Evolutionary conservation across 1,284 basidiomycete genomes (phyloP).

Genomic region (Sanguinoderma infundibulare): DNA sequence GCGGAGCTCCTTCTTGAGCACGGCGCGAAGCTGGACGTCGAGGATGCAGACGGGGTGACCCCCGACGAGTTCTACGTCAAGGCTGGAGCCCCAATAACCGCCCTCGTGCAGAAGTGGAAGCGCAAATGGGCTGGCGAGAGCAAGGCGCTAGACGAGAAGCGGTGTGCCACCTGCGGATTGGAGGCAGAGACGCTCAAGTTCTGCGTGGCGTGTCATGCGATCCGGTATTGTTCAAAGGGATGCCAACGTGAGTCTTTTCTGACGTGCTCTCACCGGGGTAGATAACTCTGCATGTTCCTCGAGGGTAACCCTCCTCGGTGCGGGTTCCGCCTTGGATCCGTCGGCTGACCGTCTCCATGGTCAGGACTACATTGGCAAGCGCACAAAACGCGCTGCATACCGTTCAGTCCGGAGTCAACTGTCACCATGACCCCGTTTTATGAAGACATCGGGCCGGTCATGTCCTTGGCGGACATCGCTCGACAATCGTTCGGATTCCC

Average conservation of each 20-base stretch:
- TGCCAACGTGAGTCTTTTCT: constrained; percentile 52
- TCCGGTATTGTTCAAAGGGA: constrained; percentile 53
- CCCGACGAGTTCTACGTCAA: constrained; percentile 38
- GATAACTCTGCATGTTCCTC: too few relatives aligned
- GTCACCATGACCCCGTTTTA: constrained; percentile 53
- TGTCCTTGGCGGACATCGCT: constrained; percentile 39
- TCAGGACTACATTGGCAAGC: constrained; percentile 50
- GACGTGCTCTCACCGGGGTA: neutral
- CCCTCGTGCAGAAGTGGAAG: constrained; percentile 52
- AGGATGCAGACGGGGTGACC: constrained; percentile 48
- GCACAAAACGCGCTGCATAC: constrained; percentile 52
- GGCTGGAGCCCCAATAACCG: constrained; percentile 51
- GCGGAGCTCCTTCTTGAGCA: constrained; percentile 55
- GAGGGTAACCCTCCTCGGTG: too few relatives aligned
- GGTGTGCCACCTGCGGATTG: constrained; percentile 44
- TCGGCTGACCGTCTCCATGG: neutral
- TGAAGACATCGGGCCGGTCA: constrained; percentile 24
- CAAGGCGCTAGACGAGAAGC: constrained; percentile 44
- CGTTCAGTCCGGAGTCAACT: constrained; percentile 46
- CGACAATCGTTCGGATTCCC: constrained; percentile 40
- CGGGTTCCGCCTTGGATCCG: too few relatives aligned
- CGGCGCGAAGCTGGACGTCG: constrained; percentile 49
- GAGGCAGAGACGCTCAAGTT: constrained; percentile 40
- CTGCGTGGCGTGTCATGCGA: constrained; percentile 48
- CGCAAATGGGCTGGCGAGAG: constrained; percentile 48